Evolutionary conservation across 1,139 yeast genomes (phyloP), one percentile per base, ranked within the genome.

Genomic region (Saccharomyces pastorianus): DNA sequence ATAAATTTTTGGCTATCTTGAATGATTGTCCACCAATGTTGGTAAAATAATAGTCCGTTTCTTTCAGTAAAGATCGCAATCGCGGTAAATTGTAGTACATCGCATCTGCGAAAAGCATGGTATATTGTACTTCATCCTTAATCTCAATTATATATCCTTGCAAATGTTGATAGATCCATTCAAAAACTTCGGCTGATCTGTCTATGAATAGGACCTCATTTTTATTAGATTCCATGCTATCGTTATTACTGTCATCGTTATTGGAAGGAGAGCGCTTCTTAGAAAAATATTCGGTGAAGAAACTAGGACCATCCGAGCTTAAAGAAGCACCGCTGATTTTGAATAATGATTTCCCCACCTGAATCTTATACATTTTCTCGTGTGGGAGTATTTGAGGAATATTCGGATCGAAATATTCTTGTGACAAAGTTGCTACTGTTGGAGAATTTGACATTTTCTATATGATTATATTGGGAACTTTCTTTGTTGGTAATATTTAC

Each of bases 251-350:
- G 25, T 34, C 31, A 14, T 31, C 31, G 7, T 11, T 44, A 7
- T 38, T 27, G 13, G 32, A 49, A 11, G 50, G 25, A n/a, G 48
- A 49, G n/a, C 48, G 38, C 14, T 32, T 26, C 8, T 42, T 48
- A 3, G 65, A 56, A 59, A 78, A 78, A 59, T 71, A 76, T 42
- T 72, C 73, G 3, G 82, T 77, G 64, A 78, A 78, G 58, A 75
- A 78, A 11, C 78, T 75, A 0, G 82, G 82, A 0, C 75, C 84
- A 70, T 89, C 97, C 1, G 88, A 87, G 26, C 91, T 85, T 47
- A 90, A 70, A 4, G 96, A 88, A 1, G 93, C 90, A 0, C 96
- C 97, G 65, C 93, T 84, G 20, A 75, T 64, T 41, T 76, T 73
- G 66, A 81, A 85, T 41, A 79, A 60, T 58, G 77, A 76, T 53